A percentile compares a stretch with the other conserved stretches of the same genome.
Conservation (phyloP, 345 rosid genomes). For the Geranium brycei region DNA sequence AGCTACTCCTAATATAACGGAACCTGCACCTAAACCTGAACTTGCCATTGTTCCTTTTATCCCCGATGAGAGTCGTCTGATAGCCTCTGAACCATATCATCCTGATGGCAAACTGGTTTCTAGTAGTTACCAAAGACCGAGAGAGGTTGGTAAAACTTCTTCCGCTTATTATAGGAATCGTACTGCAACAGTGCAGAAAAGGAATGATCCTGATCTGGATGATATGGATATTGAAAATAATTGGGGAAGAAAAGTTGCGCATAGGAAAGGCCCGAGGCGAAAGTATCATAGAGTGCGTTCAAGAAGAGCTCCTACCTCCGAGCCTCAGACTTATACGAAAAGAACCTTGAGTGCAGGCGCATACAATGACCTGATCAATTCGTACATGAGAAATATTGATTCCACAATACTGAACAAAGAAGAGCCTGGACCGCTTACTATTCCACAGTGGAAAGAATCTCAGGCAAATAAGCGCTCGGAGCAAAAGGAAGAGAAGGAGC, state of each 20-base stretch:
- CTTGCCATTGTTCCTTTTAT: slow-evolving; percentile 35
- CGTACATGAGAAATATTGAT: slow-evolving; percentile 70
- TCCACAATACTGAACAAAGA: slow-evolving; percentile 40
- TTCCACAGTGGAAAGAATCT: slow-evolving; percentile 64
- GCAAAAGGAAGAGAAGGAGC: slow-evolving; percentile 20
- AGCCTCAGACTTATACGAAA: slow-evolving; percentile 27
- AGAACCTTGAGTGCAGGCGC: slow-evolving; percentile 59
- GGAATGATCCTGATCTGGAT: slow-evolving; percentile 24
- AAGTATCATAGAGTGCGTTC: slow-evolving; percentile 10
- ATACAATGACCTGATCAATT: slow-evolving; percentile 53
- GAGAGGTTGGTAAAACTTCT: slow-evolving; percentile 15
- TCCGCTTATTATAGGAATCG: slow-evolving; percentile 18
- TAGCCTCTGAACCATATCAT: slow-evolving; percentile 23
- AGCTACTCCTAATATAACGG: neutral
- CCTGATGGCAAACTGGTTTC: slow-evolving; percentile 13
- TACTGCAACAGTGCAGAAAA: slow-evolving; percentile 4
- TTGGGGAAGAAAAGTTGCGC: slow-evolving; percentile 23
- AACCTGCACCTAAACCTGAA: slow-evolving; percentile 5
- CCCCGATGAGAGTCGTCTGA: slow-evolving; percentile 21
- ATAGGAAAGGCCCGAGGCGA: slow-evolving; percentile 17
- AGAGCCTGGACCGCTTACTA: slow-evolving; percentile 17
- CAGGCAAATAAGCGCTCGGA: slow-evolving; percentile 22
- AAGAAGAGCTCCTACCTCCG: slow-evolving; percentile 13
- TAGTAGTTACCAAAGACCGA: slow-evolving; percentile 7
- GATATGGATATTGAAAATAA: slow-evolving; percentile 31